Evolutionary conservation across 148 eudicot genomes (phyloP).

Genomic region (Rhododendron molle): DNA sequence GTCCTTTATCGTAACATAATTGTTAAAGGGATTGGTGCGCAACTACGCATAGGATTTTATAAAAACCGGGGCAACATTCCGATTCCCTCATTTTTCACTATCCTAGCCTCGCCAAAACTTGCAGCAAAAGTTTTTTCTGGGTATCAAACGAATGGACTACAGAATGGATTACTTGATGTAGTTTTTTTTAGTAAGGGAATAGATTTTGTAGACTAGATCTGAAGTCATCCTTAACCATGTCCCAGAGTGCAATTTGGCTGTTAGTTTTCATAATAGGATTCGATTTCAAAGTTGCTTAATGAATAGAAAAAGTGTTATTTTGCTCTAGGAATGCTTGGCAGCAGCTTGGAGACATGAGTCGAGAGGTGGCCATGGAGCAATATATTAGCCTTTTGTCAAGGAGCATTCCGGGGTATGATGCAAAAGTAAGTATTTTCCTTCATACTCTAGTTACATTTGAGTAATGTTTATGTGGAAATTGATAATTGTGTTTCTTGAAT

Average conservation of each 20-base stretch:
- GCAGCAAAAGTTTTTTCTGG: not conserved
- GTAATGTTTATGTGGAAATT: not conserved
- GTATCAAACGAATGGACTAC: not conserved
- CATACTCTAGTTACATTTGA: not conserved
- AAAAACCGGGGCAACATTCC: not conserved
- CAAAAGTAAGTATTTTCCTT: slow-evolving; percentile 26
- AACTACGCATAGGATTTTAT: not conserved
- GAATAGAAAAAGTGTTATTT: slow-evolving; percentile 8
- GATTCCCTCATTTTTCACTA: not conserved
- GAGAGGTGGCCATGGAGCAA: slow-evolving; percentile 69
- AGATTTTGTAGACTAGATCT: not conserved
- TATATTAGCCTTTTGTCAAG: slow-evolving; percentile 45
- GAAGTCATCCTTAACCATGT: not conserved
- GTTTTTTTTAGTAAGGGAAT: not conserved
- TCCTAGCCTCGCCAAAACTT: not conserved
- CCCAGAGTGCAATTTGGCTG: slow-evolving; percentile 5
- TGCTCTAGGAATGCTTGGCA: slow-evolving; percentile 70
- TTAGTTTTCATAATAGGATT: slow-evolving; percentile 4
- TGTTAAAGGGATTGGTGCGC: not conserved
- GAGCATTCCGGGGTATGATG: slow-evolving; percentile 34
- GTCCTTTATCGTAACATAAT: not conserved
- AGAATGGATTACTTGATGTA: not conserved
- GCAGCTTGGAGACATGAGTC: slow-evolving; percentile 51
- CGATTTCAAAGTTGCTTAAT: not conserved
- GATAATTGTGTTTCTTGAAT: not conserved